Conservation (phyloP, 1,284 basidiomycete genomes). For the Cryptococcus jaspeensis region DNA sequence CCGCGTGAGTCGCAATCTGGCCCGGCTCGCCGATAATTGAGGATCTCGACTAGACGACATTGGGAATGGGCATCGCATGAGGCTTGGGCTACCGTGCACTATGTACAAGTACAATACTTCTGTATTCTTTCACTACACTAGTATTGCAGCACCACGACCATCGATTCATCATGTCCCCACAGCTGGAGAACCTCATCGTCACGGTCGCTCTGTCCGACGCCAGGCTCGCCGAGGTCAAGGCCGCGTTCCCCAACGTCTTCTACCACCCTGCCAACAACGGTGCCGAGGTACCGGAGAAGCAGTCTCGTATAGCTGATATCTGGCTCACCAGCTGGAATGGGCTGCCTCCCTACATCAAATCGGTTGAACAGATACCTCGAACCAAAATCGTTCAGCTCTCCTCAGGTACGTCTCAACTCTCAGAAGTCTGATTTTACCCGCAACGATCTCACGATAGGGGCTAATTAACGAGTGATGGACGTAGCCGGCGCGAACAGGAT, state of each 20-base stretch:
- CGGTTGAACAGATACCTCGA: slow-evolving; percentile 17
- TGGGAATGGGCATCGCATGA: background rate
- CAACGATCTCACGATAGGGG: too few relatives aligned
- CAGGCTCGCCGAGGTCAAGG: slow-evolving; percentile 8
- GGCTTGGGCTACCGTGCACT: background rate
- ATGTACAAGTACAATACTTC: background rate
- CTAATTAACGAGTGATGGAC: too few relatives aligned
- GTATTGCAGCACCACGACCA: too few relatives aligned
- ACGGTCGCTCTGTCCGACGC: background rate
- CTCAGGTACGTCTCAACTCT: slow-evolving; percentile 23
- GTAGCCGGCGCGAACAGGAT: slow-evolving; percentile 37
- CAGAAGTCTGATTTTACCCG: too few relatives aligned
- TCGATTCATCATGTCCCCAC: background rate
- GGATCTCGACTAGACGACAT: too few relatives aligned
- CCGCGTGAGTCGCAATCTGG: too few relatives aligned
- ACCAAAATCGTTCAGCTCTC: slow-evolving; percentile 37
- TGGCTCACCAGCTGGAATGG: slow-evolving; percentile 15
- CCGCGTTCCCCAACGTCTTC: slow-evolving; percentile 14
- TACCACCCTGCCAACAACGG: slow-evolving; percentile 15
- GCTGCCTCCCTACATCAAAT: slow-evolving; percentile 4
- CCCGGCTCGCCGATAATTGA: too few relatives aligned
- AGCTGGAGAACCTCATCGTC: slow-evolving; percentile 1
- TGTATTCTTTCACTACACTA: background rate
- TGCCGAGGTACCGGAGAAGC: slow-evolving; percentile 4
- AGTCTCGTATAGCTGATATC: slow-evolving; percentile 11